Evolutionary conservation across 2,329 filamentous ascomycete species (phyloP), one percentile per base, ranked within the genome.

Genomic region (Xylariaceae sp.): DNA sequence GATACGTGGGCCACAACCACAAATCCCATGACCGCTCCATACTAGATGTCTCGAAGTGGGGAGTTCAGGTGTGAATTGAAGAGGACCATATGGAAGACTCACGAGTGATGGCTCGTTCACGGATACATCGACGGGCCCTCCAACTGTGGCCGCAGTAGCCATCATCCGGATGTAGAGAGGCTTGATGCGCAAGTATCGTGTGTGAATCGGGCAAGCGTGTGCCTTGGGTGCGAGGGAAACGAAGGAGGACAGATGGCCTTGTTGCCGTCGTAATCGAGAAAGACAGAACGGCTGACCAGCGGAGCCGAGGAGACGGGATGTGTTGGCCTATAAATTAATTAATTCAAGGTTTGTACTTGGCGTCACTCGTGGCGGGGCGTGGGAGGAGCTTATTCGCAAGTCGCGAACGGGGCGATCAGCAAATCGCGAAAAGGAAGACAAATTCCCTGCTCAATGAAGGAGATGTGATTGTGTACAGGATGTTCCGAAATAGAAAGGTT

Each of bases 71-170:
- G 12, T 26, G 31, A 37, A 32, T 11, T 37, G 29, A 6, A 27
- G 39, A 29, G 11, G 5, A 26, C 29, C n/a, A 32, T 54, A 55
- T 53, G 27, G 42, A 11, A 31, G n/a, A 69, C 68, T 67, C 63
- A 70, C 68, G 58, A 61, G 62, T 56, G 65, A 62, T 59, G 65
- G 63, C 60, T 68, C 67, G 60, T 60, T 66, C 60, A 62, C 56
- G 64, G 65, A 65, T 64, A 65, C 68, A 67, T 69, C 67, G 54
- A 64, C 64, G 56, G 64, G 65, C 60, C 62, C 59, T 56, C 50
- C 58, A 51, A 62, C 56, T 55, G 60, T 67, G 64, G 67, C 66
- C 66, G 68, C 66, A 60, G 67, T 64, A 66, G 68, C 68, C 68
- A 70, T 70, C 68, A 68, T 70, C 68, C 67, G 64, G 59, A 60